Evolutionary conservation across 352 stramenopile genomes (phyloP).

Genomic region (Globisporangium megalacanthum): DNA sequence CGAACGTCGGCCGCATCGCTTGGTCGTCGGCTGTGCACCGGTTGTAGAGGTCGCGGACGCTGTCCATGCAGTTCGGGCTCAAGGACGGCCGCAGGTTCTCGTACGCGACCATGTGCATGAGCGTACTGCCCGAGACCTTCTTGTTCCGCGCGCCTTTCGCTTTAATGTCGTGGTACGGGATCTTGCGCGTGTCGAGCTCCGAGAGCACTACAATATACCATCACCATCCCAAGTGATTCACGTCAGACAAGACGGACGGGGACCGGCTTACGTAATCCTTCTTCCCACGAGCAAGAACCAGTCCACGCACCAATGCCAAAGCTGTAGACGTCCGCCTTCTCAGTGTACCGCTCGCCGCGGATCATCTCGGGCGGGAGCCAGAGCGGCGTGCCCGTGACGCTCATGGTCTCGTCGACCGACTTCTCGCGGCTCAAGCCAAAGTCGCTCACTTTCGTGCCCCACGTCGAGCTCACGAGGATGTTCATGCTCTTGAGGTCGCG

Average conservation of each 20-base stretch:
- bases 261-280: background rate
- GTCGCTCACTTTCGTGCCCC: conserved; percentile 94
- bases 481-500: conserved; percentile 96
- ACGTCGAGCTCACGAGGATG: conserved; percentile 85
- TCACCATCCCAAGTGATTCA: background rate
- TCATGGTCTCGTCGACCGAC: conserved; percentile 94
- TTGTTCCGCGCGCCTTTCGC: conserved; percentile 77
- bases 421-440: conserved; percentile 97
- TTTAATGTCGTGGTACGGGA: conserved; percentile 87
- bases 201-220: conserved; percentile 50
- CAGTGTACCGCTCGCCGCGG: conserved; percentile 80
- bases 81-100: conserved; percentile 81
- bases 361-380: conserved; percentile 89
- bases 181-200: conserved; percentile 82
- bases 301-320: conserved; percentile 68
- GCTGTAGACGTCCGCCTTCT: conserved; percentile 87
- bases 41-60: conserved; percentile 72
- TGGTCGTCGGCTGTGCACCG: conserved; percentile 79
- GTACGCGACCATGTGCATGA: conserved; percentile 90
- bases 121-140: conserved; percentile 76
- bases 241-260: too few species aligned
- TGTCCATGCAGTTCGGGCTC: conserved; percentile 80
- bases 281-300: background rate
- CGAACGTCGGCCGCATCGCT: conserved; percentile 67
- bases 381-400: conserved; percentile 74